These are phyloP conservation scores for Thraustotheca clavata DNA, from an alignment of 352 stramenopile genomes.

Conservation along the genomic window DNA sequence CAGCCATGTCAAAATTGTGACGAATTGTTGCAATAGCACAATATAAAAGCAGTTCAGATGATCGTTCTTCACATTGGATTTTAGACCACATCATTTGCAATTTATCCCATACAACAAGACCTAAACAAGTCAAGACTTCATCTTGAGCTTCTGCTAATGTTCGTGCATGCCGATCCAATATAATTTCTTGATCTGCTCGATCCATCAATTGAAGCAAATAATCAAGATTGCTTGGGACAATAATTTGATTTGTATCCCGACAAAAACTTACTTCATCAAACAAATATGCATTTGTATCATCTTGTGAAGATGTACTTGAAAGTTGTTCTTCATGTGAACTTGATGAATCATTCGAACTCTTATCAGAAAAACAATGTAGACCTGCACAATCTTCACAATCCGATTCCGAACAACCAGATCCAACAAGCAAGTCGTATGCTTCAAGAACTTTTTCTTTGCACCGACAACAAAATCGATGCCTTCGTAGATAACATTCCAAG, in stretches of 20 bases:
- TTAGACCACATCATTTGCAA: slow-evolving; percentile 78
- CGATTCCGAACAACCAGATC: slow-evolving; percentile 75
- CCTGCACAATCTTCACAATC: slow-evolving; percentile 78
- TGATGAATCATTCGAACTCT: slow-evolving; percentile 11
- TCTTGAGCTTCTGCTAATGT: slow-evolving; percentile 81
- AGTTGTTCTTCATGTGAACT: slow-evolving; percentile 18
- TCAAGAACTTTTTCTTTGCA: slow-evolving; percentile 86
- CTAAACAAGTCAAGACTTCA: slow-evolving; percentile 78
- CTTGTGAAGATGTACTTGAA: slow-evolving; percentile 39
- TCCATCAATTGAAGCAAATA: slow-evolving; percentile 82
- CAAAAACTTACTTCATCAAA: slow-evolving; percentile 83
- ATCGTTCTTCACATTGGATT: slow-evolving; percentile 59
- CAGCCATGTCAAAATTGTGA: slow-evolving; percentile 74
- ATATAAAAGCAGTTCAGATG: slow-evolving; percentile 71
- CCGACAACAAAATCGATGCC: slow-evolving; percentile 80
- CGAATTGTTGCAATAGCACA: slow-evolving; percentile 65
- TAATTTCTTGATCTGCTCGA: slow-evolving; percentile 71
- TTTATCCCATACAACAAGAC: slow-evolving; percentile 86
- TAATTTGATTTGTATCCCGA: slow-evolving; percentile 67
- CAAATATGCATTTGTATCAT: slow-evolving; percentile 80
- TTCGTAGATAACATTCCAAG: slow-evolving; percentile 71
- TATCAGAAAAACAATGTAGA: slow-evolving; percentile 44
- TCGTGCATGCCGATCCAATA: slow-evolving; percentile 68
- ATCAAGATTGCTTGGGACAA: slow-evolving; percentile 77
- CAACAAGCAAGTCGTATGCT: slow-evolving; percentile 79